phyloP scores from a whole-genome alignment of 768 basidiomycete genomes.

The Termitomyces sp. region DNA sequence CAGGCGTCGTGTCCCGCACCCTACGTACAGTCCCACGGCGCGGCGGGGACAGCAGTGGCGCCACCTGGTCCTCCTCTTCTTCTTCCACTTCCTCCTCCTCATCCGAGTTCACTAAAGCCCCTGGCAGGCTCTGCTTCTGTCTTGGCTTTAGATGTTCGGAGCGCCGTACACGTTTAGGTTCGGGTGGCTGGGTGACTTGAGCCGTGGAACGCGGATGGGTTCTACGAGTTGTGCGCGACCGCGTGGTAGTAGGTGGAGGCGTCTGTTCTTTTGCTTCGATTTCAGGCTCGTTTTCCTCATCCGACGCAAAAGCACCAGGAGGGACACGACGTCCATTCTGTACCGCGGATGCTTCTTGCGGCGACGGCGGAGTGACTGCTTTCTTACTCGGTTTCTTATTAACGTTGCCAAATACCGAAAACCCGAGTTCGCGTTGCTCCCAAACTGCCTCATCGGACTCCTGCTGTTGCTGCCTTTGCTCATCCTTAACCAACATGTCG shows the following conservation, averaged over 20 bases:
- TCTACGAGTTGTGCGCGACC: not conserved
- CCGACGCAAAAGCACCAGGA: slow-evolving; percentile 42
- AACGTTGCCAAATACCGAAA: slow-evolving; percentile 18
- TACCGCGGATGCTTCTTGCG: slow-evolving; percentile 5
- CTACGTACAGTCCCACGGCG: slow-evolving; percentile 19
- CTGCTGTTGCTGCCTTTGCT: slow-evolving; percentile 3
- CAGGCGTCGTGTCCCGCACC: slow-evolving; percentile 24
- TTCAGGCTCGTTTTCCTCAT: slow-evolving; percentile 33
- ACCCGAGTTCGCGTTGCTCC: slow-evolving; percentile 8
- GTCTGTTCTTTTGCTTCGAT: slow-evolving; percentile 20
- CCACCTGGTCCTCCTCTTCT: slow-evolving; percentile 17
- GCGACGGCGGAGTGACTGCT: not conserved
- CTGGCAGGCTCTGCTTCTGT: slow-evolving; percentile 33
- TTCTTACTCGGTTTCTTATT: slow-evolving; percentile 9
- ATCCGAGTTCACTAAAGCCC: slow-evolving; percentile 36
- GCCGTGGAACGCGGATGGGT: not conserved
- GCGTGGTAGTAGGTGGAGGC: slow-evolving; percentile 1
- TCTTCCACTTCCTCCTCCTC: slow-evolving; percentile 22
- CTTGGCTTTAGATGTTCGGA: slow-evolving; percentile 3
- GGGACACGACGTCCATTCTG: slow-evolving; percentile 24
- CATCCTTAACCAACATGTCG: slow-evolving; percentile 10
- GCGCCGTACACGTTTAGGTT: slow-evolving; percentile 3
- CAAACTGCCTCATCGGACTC: not conserved
- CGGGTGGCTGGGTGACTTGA: not conserved
- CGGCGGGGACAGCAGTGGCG: slow-evolving; percentile 31